Percentiles rank a stretch among this genome's conserved stretches.
These are phyloP conservation scores for Candida sonorensis DNA, from an alignment of 805 yeast species.

Conservation along the genomic window DNA sequence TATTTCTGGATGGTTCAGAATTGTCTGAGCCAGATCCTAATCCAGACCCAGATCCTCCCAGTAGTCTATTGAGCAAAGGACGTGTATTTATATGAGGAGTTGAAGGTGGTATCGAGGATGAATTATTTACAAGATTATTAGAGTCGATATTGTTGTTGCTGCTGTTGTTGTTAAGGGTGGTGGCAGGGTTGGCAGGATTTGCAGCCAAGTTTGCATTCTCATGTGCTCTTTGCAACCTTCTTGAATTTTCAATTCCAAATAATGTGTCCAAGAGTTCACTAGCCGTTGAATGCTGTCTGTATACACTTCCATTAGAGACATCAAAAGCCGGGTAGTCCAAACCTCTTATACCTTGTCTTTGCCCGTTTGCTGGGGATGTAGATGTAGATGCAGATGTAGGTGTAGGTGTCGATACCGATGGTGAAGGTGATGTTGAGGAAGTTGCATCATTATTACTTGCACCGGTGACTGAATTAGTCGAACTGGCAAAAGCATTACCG, in stretches of 20 bases:
- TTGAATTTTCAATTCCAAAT: conserved; percentile 4
- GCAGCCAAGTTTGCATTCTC: not conserved
- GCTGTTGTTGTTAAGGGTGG: too few species aligned
- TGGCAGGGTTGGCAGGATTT: conserved; percentile 13
- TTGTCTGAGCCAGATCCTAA: not conserved
- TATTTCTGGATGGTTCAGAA: conserved; percentile 28
- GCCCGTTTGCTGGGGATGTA: not conserved
- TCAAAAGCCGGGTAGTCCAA: conserved; percentile 31
- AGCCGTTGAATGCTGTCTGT: conserved; percentile 17
- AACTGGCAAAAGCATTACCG: too few species aligned
- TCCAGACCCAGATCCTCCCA: not conserved
- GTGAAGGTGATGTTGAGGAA: not conserved
- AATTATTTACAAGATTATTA: too few species aligned
- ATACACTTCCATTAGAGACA: conserved; percentile 27
- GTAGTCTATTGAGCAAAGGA: too few species aligned
- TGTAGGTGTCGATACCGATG: not conserved
- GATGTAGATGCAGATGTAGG: not conserved
- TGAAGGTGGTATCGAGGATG: conserved; percentile 13
- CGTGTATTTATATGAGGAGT: not conserved
- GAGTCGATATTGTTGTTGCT: too few species aligned
- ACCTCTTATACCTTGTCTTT: conserved; percentile 22
- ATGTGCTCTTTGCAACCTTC: conserved; percentile 1
- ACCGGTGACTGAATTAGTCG: not conserved
- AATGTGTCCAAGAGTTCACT: conserved; percentile 18
- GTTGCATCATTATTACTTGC: not conserved